Evolutionary conservation across 2,329 filamentous ascomycete species (phyloP), one percentile per base, ranked within the genome.

Genomic region (Fusarium mangiferae): DNA sequence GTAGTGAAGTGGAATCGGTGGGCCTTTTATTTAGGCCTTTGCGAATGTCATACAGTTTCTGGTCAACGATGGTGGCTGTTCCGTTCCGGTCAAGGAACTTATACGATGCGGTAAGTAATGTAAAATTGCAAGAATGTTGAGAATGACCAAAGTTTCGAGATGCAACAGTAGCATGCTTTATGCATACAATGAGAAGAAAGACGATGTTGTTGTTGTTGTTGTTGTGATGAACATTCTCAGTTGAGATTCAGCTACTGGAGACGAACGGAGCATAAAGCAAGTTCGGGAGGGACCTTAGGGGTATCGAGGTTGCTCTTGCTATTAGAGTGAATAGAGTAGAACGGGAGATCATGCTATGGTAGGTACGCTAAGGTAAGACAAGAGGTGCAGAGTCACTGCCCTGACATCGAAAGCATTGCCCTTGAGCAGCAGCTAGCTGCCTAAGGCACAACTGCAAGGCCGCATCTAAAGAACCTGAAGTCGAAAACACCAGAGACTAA

Each of bases 281-380:
- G 22, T 20, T 39, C 17, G 15, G 14, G 24, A 12, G 35, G 11
- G 24, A 22, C 30, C 60, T 51, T 38, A 61, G 66, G 48, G 70
- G 74, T 75, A 78, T 78, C 67, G 57, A 48, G 48, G 62, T 57
- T 66, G 62, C 70, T 70, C 74, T 66, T 78, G 51, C 75, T 42
- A 58, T 58, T 38, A 24, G 26, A 41, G n/a, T 15, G 35, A 60
- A 20, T 22, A 51, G 24, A 18, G 3, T 18, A 42, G 58, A 41
- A 39, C 41, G 28, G 26, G 20, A 44, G 35, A 42, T 62, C 26
- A 17, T 54, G 41, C 14, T 61, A 45, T 26, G 26, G 49, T 42
- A 39, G 24, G 33, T 35, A 35, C 33, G 33, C 33, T 13, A 33
- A 51, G 20, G n/a, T 22, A 35, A 30, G 22, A 35, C n/a, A 44